These are phyloP conservation scores for Aspergillus phoenicis DNA, from an alignment of 2,329 filamentous ascomycete genomes.

Conservation along the genomic window DNA sequence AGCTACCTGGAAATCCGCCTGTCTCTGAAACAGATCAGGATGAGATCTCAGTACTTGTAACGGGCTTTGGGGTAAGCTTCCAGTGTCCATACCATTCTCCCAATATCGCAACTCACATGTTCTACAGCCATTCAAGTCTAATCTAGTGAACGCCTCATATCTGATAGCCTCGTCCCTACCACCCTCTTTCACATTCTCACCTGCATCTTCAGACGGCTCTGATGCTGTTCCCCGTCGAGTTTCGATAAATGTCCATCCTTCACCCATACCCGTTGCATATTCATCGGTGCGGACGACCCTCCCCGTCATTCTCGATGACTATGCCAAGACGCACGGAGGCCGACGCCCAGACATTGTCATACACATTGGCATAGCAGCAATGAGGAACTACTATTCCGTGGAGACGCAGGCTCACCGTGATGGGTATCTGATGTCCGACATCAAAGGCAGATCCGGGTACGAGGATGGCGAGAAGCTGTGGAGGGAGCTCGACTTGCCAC, in stretches of 20 bases:
- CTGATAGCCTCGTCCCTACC: slow-evolving; percentile 74
- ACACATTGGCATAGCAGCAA: slow-evolving; percentile 78
- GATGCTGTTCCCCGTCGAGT: slow-evolving; percentile 34
- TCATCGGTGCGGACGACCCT: slow-evolving; percentile 64
- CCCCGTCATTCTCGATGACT: slow-evolving; percentile 61
- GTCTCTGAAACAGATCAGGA: slow-evolving; percentile 20
- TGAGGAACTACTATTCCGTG: slow-evolving; percentile 66
- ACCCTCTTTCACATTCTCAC: slow-evolving; percentile 56
- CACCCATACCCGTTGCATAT: slow-evolving; percentile 73
- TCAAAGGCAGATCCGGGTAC: slow-evolving; percentile 58
- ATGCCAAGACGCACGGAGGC: slow-evolving; percentile 42
- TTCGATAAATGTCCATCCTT: slow-evolving; percentile 57
- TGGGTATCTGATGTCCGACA: slow-evolving; percentile 70
- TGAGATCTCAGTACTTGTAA: slow-evolving; percentile 32
- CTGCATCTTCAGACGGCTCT: slow-evolving; percentile 18
- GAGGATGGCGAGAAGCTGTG: slow-evolving; percentile 54
- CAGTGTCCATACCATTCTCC: background rate
- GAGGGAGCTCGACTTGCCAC: slow-evolving; percentile 52
- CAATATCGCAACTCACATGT: background rate
- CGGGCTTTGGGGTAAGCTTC: slow-evolving; percentile 25
- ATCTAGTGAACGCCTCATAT: slow-evolving; percentile 77
- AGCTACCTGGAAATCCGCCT: slow-evolving; percentile 15
- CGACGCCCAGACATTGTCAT: slow-evolving; percentile 65
- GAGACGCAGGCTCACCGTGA: slow-evolving; percentile 72
- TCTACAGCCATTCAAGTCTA: slow-evolving; percentile 71